Evolutionary conservation across 1,284 basidiomycete species (phyloP), one percentile per base, ranked within the genome.

Genomic region (Clitocybe nebularis): DNA sequence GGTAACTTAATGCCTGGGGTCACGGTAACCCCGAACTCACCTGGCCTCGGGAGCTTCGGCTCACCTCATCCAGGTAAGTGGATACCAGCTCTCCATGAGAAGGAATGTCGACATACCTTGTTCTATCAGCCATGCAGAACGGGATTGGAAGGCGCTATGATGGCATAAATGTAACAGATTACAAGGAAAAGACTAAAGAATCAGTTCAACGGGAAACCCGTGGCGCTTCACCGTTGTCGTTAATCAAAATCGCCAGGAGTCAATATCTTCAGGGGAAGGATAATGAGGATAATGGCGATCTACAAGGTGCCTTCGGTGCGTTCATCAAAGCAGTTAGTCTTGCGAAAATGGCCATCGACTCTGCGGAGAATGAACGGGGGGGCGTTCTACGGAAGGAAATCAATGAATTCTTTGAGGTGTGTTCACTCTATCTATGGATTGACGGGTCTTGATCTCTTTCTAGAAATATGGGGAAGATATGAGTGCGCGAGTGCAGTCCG

Each of bases 101-200:
- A 47, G 40, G 38, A 45, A 24, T 49, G 48, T 38, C 43, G 55
- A 55, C 44, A 56, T 44, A 46, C 40, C 20, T 46, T 32, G 50
- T 23, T 43, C 50, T 41, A 45, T 25, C 44, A 58, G 35, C 52
- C 21, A 43, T 39, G 21, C 51, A 48, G 23, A 51, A 45, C 19
- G 44, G 46, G 23, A 32, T 50, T 44, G 47, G 43, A 36, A 29
- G 51, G 24, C 43, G 49, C 22, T 49, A 55, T 14, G 61, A 61
- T 43, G 62, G 63, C 41, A 58, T 72, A 47, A 71, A 74, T n/a
- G 71, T 81, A 40, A 62, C 71, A 26, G 81, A 83, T 46, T 79
- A 88, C 57, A 85, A 84, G 59, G 68, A 71, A 39, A 75, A 67
- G 55, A 81, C 77, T 7, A 80, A 72, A 56, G 77, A 77, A 41